Evolutionary conservation across 1,284 basidiomycete genomes (phyloP), one percentile per base, ranked within the genome.

Genomic region (Ceratobasidium sp.): DNA sequence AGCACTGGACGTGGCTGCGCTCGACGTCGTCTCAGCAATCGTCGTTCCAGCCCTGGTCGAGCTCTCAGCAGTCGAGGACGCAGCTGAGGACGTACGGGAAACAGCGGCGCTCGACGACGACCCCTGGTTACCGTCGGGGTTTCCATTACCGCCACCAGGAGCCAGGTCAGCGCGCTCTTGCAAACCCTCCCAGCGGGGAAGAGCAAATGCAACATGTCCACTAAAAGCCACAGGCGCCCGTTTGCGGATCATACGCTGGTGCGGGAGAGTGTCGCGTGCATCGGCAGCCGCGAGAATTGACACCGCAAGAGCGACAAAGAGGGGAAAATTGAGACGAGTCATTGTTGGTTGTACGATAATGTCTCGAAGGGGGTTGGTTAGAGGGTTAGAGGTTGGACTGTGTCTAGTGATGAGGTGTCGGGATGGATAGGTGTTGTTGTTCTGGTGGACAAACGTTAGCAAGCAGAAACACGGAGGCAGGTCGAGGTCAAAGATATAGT

Each of bases 211-310:
- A 19, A 54, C 8, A 51, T 16, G 22, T 11, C 22, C 54, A 34
- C 14, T 16, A n/a, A 56, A 24, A 9, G 22, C 56, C 13, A 31
- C 56, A 11, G 69, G 69, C 14, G n/a, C 29, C 43, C 69, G 69
- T 29, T 61, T 59, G 29, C 69, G 69, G 43, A 72, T 72, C 69
- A 72, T 72, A 7, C 69, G 69, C 43, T 72, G 69, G 69, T 72
- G 69, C 9, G 69, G 69, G 58, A 72, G 69, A 1, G 54, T 34
- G 31, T 72, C 43, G 48, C 69, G 69, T n/a, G 66, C 66, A n/a
- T 53, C 34, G n/a, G n/a, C 31, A 0, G 69, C 43, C 2, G 69
- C 58, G 27, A 72, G 34, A 9, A 72, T 13, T 11, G 69, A 61
- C 24, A 31, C 69, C 16, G 69, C 69, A 29, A 72, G 69, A 8